Conservation (phyloP, 768 basidiomycete genomes). For the Terana coerulea region DNA sequence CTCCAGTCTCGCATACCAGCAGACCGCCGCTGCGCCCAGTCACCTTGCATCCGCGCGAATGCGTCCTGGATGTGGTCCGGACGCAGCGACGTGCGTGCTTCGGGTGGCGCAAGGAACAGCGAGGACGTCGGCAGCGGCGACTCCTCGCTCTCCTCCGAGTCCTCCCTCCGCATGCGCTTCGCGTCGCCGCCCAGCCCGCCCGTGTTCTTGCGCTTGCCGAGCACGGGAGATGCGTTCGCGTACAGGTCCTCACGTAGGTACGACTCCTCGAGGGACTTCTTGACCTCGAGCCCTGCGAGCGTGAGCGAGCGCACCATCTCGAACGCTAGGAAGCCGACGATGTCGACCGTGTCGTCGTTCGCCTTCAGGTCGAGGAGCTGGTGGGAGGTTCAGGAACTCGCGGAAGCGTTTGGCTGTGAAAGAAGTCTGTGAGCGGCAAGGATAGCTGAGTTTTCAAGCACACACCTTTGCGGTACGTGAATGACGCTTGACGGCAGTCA, state of each 20-base stretch:
- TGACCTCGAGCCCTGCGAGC: conserved; percentile 81
- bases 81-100: conserved; percentile 71
- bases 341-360: conserved; percentile 93
- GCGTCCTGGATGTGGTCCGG: conserved; percentile 92
- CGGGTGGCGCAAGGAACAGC: conserved; percentile 78
- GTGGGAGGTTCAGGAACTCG: conserved; percentile 87
- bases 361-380: conserved; percentile 82
- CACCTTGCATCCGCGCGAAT: conserved; percentile 84
- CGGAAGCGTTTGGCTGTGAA: conserved; percentile 86
- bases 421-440: not conserved
- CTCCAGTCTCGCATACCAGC: conserved; percentile 90
- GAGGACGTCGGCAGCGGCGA: conserved; percentile 65
- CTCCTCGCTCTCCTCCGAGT: conserved; percentile 56
- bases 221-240: conserved; percentile 53
- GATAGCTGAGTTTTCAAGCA: conserved; percentile 2
- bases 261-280: conserved; percentile 72
- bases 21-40: conserved; percentile 76
- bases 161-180: conserved; percentile 41
- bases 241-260: conserved; percentile 53
- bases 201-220: conserved; percentile 66
- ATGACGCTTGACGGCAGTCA: conserved; percentile 93
- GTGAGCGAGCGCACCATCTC: conserved; percentile 96
- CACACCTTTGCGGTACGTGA: conserved; percentile 93
- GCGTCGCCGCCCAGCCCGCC: conserved; percentile 32
- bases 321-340: conserved; percentile 95